Percentiles rank a stretch among this genome's conserved stretches.
phyloP scores from a whole-genome alignment of 75 land plant species.

The Larix kaempferi region DNA sequence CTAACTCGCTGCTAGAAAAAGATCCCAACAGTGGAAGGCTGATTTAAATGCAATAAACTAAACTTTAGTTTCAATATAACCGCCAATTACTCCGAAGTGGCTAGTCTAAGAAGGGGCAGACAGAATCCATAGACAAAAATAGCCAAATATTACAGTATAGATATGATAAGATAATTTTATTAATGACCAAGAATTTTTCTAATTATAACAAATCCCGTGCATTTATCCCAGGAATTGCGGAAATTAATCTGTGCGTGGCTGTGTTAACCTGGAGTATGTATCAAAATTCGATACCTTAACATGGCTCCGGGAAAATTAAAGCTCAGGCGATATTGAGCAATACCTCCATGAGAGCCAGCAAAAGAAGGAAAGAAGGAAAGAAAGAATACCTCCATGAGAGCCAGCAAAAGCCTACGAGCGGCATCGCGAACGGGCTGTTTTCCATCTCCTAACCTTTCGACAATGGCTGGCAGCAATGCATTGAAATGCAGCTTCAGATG shows the following conservation, averaged over 20 bases:
- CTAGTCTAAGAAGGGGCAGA: too few relatives aligned
- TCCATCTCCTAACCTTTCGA: conserved; percentile 89
- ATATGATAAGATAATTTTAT: too few relatives aligned
- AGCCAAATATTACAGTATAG: too few relatives aligned
- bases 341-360: conserved; percentile 99
- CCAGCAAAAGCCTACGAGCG: conserved; percentile 74
- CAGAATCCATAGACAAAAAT: too few relatives aligned
- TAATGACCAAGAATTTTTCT: too few relatives aligned
- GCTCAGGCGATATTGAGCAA: too few relatives aligned
- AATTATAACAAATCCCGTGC: too few relatives aligned
- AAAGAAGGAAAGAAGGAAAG: conserved; percentile 15
- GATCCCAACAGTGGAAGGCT: neutral
- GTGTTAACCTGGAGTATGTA: too few relatives aligned
- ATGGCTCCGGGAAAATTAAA: too few relatives aligned
- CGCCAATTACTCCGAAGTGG: neutral
- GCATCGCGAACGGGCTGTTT: conserved; percentile 99
- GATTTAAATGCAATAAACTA: conserved; percentile 1
- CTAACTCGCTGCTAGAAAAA: neutral
- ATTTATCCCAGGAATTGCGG: too few relatives aligned
- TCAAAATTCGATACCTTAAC: too few relatives aligned
- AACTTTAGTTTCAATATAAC: neutral
- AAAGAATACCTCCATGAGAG: conserved; percentile 89
- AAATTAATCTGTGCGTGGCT: too few relatives aligned
- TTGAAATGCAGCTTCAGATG: conserved; percentile 91
- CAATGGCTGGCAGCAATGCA: conserved; percentile 82